Percentiles rank a stretch among this genome's conserved stretches.
Conservation (phyloP, 345 rosid species). For the Lenwebbia sp. region DNA sequence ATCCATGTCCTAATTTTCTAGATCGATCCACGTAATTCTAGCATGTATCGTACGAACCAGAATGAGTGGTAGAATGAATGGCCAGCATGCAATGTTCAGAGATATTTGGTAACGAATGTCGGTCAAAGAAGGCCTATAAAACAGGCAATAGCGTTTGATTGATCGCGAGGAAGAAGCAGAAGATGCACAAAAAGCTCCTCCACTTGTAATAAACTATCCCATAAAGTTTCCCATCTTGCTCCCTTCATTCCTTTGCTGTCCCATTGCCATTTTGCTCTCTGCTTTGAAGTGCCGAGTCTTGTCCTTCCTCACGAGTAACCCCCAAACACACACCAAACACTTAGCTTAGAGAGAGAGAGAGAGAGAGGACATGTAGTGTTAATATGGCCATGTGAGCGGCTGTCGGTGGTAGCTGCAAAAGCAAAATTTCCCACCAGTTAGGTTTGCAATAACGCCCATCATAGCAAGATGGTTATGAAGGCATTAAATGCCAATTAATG, state of each 20-base stretch:
- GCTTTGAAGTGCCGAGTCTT: no score
- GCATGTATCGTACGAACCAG: no score
- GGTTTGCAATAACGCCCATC: neutral
- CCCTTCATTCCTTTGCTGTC: neutral
- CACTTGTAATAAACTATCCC: neutral
- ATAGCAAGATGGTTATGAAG: neutral
- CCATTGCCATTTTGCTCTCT: neutral
- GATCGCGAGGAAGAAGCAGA: neutral
- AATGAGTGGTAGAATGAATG: neutral
- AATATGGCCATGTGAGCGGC: neutral
- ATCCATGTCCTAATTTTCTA: no score
- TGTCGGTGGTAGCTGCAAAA: neutral
- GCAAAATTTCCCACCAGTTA: rapidly evolving
- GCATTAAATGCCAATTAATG: neutral
- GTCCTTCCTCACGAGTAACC: no score
- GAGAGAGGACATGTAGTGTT: neutral
- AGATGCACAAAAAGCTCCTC: neutral
- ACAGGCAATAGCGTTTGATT: neutral
- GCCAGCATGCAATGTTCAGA: neutral
- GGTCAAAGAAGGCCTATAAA: neutral
- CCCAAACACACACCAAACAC: no score
- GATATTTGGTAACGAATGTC: neutral
- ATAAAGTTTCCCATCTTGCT: neutral
- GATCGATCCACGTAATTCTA: no score
- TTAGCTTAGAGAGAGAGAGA: neutral